Evolutionary conservation across 1,284 basidiomycete species (phyloP).

Genomic region (Ganoderma resinaceum): DNA sequence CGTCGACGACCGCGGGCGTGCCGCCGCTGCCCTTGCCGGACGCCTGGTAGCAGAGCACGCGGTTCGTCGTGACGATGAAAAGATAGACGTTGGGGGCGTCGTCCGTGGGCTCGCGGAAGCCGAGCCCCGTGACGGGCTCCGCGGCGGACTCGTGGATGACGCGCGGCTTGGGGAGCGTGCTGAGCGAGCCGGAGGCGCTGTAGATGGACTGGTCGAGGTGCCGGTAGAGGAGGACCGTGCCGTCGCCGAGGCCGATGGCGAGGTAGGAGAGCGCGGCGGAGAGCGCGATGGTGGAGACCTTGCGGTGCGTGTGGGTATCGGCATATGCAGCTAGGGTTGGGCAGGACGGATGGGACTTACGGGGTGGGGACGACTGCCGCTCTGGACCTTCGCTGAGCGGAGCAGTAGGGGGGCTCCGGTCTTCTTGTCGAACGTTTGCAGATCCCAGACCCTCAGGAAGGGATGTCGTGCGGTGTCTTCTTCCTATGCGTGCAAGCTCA

Average conservation of each 20-base stretch:
- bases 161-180: slow-evolving; percentile 81
- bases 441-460: slow-evolving; percentile 90
- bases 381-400: slow-evolving; percentile 81
- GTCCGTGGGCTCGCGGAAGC: slow-evolving; percentile 76
- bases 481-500: slow-evolving; percentile 57
- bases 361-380: slow-evolving; percentile 81
- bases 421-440: slow-evolving; percentile 79
- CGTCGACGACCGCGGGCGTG: slow-evolving; percentile 77
- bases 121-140: slow-evolving; percentile 92
- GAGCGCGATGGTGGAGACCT: slow-evolving; percentile 86
- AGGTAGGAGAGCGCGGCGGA: slow-evolving; percentile 86
- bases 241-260: slow-evolving; percentile 91
- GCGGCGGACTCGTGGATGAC: slow-evolving; percentile 79
- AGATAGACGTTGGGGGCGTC: slow-evolving; percentile 66
- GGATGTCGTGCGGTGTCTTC: slow-evolving; percentile 79
- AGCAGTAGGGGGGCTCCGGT: slow-evolving; percentile 72
- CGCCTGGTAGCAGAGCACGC: slow-evolving; percentile 80
- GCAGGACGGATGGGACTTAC: slow-evolving; percentile 51
- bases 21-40: slow-evolving; percentile 79
- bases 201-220: slow-evolving; percentile 90
- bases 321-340: background rate
- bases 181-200: slow-evolving; percentile 64
- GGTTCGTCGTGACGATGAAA: slow-evolving; percentile 89
- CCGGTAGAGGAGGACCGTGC: slow-evolving; percentile 91
- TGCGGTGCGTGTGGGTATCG: slow-evolving; percentile 11